Percentiles rank a stretch among this genome's conserved stretches.
Evolutionary conservation across 73 alveolate genomes (phyloP).

Genomic region (Stentor roeselii): DNA sequence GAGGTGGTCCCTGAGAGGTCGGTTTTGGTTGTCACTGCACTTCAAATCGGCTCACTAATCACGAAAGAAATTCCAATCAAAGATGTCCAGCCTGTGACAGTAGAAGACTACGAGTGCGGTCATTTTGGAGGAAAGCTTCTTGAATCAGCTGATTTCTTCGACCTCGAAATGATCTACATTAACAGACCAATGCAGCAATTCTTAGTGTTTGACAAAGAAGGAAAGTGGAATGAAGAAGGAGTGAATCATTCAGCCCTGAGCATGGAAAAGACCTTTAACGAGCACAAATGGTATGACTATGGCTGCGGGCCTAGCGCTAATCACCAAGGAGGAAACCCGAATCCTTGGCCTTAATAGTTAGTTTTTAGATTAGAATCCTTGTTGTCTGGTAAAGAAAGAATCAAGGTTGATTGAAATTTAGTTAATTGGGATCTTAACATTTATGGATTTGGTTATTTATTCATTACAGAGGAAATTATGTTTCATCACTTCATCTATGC

Average conservation of each 20-base stretch:
- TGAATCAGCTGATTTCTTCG: slow-evolving; percentile 25
- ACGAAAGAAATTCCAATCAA: background rate
- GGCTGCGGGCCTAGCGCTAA: too few species aligned
- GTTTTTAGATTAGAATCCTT: too few species aligned
- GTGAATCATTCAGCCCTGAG: slow-evolving; percentile 41
- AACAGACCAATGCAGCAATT: slow-evolving; percentile 37
- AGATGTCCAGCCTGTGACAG: background rate
- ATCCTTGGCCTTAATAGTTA: too few species aligned
- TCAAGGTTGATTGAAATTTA: too few species aligned
- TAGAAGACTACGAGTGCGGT: background rate
- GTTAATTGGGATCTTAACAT: too few species aligned
- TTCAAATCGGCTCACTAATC: too few species aligned
- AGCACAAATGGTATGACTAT: slow-evolving; percentile 60
- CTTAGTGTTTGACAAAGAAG: slow-evolving; percentile 51
- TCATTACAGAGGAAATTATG: background rate
- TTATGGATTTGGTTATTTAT: too few species aligned
- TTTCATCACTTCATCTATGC: background rate
- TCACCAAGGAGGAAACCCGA: too few species aligned
- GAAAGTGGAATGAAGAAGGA: slow-evolving; percentile 64
- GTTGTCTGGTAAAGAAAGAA: too few species aligned
- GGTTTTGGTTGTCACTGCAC: too few species aligned
- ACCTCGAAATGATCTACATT: slow-evolving; percentile 60
- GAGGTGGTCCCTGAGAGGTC: too few species aligned
- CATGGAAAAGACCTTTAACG: slow-evolving; percentile 50
- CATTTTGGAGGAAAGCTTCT: background rate